Evolutionary conservation across 116 monocot species (phyloP), one percentile per base, ranked within the genome.

Genomic region (Phalaenopsis hybrid): DNA sequence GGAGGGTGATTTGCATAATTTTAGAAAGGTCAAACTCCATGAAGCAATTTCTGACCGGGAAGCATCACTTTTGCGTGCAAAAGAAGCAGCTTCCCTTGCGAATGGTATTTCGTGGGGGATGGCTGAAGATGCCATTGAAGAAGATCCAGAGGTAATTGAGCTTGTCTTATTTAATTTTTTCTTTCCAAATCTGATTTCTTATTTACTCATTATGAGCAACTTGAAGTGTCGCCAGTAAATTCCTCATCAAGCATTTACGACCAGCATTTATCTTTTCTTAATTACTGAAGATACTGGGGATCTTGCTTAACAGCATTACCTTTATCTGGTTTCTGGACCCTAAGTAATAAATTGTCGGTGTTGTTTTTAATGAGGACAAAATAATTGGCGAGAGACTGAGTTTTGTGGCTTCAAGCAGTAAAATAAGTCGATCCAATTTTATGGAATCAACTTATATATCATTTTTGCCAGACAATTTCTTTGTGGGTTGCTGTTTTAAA

Each of bases 91-190:
- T 84, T 92, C 93, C 77, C 82, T 93, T 41, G 90, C 89, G 41
- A 88, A 97, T 86, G 97, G 97, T 77, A 89, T 94, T 63, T 97
- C 97, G 58, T 97, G 97, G 97, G 97, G 97, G 49, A 92, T 97
- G 86, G 68, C 78, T 61, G 94, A 97, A 59, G 97, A 97, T 91
- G 94, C 94, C 81, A 74, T 87, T 63, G 97, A 93, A 87, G 94
- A 94, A 76, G 78, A 79, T 37, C 78, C 57, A 9, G 91, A 97
- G 91, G 97, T 97, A 51, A 78, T 68, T 61, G 41, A 51, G 28
- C 5, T 82, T 18, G 3, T 15, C 18, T 73, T 12, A 16, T 21
- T 13, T 16, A 13, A 16, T 75, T 41, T 79, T 18, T 80, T 16
- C 46, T 67, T 17, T 41, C 3, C 4, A 41, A 41, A 41, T 41